These are phyloP conservation scores for Casaregolazyma suthepensis DNA, from an alignment of 1,139 yeast genomes.

Conservation along the genomic window DNA sequence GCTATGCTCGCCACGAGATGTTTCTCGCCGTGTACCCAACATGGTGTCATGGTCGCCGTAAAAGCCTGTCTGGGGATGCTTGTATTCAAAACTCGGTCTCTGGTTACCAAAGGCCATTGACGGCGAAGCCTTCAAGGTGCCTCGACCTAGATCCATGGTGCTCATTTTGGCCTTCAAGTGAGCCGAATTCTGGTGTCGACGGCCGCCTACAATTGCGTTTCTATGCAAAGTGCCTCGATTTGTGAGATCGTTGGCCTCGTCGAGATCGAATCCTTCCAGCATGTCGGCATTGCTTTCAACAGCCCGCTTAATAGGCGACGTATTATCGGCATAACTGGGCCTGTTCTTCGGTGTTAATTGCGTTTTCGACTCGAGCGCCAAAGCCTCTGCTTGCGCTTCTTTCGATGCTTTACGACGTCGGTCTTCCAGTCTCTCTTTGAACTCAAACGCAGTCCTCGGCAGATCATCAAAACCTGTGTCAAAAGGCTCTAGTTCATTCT, in stretches of 20 bases:
- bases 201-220: conserved; percentile 18
- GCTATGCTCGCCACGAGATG: conserved; percentile 1
- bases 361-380: conserved; percentile 12
- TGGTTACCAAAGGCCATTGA: conserved; percentile 1
- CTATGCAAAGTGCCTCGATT: conserved; percentile 17
- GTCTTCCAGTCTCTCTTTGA: conserved; percentile 13
- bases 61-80: not conserved
- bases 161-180: conserved; percentile 11
- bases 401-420: conserved; percentile 4
- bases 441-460: conserved; percentile 12
- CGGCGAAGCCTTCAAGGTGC: not conserved
- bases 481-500: conserved; percentile 17
- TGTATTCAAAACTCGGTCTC: not conserved
- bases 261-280: conserved; percentile 24
- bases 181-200: not conserved
- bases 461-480: conserved; percentile 14
- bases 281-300: conserved; percentile 14
- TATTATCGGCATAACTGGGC: not conserved
- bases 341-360: conserved; percentile 15
- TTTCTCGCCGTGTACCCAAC: not conserved
- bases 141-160: not conserved
- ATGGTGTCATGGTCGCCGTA: not conserved
- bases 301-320: not conserved
- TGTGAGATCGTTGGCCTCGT: conserved; percentile 10
- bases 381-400: conserved; percentile 8